Base-by-base conservation (phyloP, 192 early-diverging fungal genomes). In the Podochytrium sp. region DNA sequence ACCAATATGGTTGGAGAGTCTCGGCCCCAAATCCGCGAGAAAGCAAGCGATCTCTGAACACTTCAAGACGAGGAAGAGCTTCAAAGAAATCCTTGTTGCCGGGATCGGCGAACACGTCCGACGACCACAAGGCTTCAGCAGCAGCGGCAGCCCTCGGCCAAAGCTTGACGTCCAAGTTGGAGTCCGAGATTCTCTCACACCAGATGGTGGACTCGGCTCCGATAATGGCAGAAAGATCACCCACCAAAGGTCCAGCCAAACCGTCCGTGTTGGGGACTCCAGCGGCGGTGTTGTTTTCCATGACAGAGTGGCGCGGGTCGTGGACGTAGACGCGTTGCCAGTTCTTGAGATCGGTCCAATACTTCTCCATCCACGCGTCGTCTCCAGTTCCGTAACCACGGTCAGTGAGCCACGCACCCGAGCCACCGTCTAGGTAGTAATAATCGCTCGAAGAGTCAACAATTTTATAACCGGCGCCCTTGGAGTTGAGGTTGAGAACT, bases 381-480 rank as follows among this genome's bases (percentile, higher is more conserved):
- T 32, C 42, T 10, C 63, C 63, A 4, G 6, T 12, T 27, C 63
- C 63, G 2, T 43, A 25, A 0, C 63, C 42, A 38, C 59, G 59
- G 42, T 61, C 72, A 1, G 60, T 49, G 42, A 74, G 32, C 60
- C 58, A 74, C 2, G 4, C 42, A 38, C 59, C 59, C 7, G 72
- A 60, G 18, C 72, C 72, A 58, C 72, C 56, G 39, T 74, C 72
- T 27, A 74, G 32, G 51, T 74, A 74, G 51, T 64, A 64, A 20
- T 41, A 29, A 5, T 49, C 58, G 60, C 34, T 38, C 37, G 47
- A 32, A 25, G 72, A 47, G 42, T 64, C 60, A 23, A 74, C 72
- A 58, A 74, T 55, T 25, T 43, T 30, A 61, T 64, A 74, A 20
- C 52, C 52, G 30, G 52, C 52, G 30, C 52, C 52, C 52, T 55